Percentiles rank a stretch among this genome's conserved stretches.
Evolutionary conservation across 192 early-diverging fungal species (phyloP).

Genomic region (Linnemannia zychae): DNA sequence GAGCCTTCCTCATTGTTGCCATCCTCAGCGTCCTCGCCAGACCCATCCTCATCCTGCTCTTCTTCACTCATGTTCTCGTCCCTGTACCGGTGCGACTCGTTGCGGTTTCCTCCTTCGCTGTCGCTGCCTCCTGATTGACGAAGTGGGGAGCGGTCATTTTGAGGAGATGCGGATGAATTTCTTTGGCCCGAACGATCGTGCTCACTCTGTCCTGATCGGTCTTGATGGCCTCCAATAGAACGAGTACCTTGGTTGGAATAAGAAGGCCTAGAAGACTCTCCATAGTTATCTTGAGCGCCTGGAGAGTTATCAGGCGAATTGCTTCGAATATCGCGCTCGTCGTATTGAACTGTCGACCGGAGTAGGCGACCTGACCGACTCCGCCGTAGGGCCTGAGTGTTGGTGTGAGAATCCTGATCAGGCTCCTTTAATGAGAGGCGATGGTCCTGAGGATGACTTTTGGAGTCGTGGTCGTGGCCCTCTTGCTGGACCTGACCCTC

Average conservation of each 20-base stretch:
- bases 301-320: conserved; percentile 19
- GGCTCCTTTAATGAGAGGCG: conserved; percentile 12
- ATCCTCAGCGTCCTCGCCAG: conserved; percentile 37
- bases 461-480: conserved; percentile 5
- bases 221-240: not conserved
- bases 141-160: not conserved
- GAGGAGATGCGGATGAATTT: not conserved
- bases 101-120: not conserved
- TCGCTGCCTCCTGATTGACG: not conserved
- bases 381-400: conserved; percentile 18
- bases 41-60: conserved; percentile 49
- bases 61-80: conserved; percentile 32
- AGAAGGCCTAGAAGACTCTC: conserved; percentile 17
- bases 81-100: conserved; percentile 1
- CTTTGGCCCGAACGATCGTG: not conserved
- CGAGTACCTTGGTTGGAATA: not conserved
- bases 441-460: not conserved
- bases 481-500: conserved; percentile 26
- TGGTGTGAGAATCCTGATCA: not conserved
- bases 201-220: not conserved
- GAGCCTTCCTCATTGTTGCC: conserved; percentile 34
- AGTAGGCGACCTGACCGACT: conserved; percentile 37
- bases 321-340: conserved; percentile 30
- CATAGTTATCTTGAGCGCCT: not conserved
- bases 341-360: conserved; percentile 42